Conservation (phyloP, 179 eudicot species). For the Silene coronaria region DNA sequence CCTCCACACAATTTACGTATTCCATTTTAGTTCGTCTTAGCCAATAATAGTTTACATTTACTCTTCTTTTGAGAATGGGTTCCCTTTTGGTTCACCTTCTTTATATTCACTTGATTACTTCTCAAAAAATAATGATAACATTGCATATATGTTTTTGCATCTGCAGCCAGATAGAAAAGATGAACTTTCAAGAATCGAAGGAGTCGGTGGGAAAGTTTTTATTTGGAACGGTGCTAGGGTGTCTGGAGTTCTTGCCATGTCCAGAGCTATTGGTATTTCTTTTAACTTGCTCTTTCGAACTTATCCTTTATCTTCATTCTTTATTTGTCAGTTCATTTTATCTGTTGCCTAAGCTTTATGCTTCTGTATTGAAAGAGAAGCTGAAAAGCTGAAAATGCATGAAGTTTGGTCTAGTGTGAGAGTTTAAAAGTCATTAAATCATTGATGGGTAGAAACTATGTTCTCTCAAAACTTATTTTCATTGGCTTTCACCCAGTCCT, state of each 20-base stretch:
- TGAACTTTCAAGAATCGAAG: constrained; percentile 58
- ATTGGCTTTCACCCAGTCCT: background rate
- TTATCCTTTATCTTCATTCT: background rate
- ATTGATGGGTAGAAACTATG: background rate
- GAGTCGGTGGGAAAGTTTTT: constrained; percentile 57
- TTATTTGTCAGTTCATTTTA: background rate
- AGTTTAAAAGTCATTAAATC: background rate
- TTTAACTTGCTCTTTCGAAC: background rate
- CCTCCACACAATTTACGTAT: too few species aligned
- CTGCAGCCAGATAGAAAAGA: constrained; percentile 72
- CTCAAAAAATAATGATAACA: background rate
- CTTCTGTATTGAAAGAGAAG: background rate
- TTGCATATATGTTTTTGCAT: constrained; percentile 23
- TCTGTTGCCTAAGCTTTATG: background rate
- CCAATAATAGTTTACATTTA: too few species aligned
- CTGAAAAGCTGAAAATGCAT: background rate
- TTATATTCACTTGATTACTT: background rate
- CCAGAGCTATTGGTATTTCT: constrained; percentile 59
- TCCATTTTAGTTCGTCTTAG: too few species aligned
- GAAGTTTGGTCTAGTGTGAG: background rate
- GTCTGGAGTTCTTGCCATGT: constrained; percentile 74
- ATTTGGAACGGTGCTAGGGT: constrained; percentile 74
- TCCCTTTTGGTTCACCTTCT: background rate
- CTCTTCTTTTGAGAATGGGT: background rate
- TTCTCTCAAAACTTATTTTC: background rate